Evolutionary conservation across 2,329 filamentous ascomycete genomes (phyloP).

Genomic region (Sporothrix pallida): DNA sequence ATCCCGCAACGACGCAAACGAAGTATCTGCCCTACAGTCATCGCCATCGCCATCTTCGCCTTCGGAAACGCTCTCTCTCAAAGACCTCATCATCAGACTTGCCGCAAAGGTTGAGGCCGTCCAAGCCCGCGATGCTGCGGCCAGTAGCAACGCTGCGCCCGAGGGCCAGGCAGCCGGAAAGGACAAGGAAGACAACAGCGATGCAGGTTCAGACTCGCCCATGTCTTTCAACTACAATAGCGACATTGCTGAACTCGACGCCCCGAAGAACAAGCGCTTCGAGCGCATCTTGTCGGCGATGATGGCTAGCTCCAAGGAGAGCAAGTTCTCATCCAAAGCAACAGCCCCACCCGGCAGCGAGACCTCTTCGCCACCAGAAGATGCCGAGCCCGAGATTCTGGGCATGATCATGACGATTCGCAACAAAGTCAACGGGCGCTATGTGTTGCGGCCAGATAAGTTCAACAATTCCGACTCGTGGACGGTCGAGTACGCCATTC

Average conservation of each 20-base stretch:
- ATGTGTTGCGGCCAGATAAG: constrained; percentile 64
- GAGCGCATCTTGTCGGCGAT: constrained; percentile 59
- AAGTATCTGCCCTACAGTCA: constrained; percentile 10
- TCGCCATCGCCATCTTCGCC: not conserved
- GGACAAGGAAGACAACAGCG: constrained; percentile 39
- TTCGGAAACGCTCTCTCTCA: constrained; percentile 44
- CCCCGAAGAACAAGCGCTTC: constrained; percentile 55
- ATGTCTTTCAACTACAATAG: not conserved
- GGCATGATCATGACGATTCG: constrained; percentile 71
- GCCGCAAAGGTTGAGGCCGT: constrained; percentile 53
- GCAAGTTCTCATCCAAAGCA: constrained; percentile 8
- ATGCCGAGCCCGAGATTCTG: constrained; percentile 53
- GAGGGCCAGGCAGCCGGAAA: constrained; percentile 29
- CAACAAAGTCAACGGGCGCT: constrained; percentile 72
- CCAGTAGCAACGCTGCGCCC: not conserved
- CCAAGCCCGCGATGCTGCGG: constrained; percentile 27
- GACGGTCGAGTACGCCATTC: constrained; percentile 78
- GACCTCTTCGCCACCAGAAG: not conserved
- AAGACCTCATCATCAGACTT: constrained; percentile 59
- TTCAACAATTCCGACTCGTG: constrained; percentile 59
- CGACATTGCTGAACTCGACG: constrained; percentile 36
- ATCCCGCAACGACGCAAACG: not conserved
- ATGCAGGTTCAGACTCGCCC: not conserved
- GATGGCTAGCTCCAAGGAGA: constrained; percentile 46
- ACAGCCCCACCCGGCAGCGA: constrained; percentile 13